phyloP scores from a whole-genome alignment of 2,329 filamentous ascomycete species.

The Paramyrothecium sp. region DNA sequence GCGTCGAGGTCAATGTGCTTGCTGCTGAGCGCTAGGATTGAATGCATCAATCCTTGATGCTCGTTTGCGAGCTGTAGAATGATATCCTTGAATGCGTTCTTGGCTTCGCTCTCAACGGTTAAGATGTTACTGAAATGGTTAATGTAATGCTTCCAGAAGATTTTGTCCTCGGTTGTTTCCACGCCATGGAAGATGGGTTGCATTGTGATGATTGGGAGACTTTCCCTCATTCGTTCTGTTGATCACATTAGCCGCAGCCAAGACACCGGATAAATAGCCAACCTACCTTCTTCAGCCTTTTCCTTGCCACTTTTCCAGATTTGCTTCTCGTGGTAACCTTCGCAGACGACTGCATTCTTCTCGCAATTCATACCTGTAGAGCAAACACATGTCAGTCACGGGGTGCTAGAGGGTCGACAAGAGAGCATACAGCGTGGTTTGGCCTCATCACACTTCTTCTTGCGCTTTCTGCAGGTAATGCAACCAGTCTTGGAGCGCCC shows the following conservation, averaged over 20 bases:
- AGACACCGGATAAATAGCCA: neutral
- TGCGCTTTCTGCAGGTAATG: conserved; percentile 65
- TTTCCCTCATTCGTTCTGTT: conserved; percentile 48
- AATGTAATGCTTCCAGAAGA: conserved; percentile 82
- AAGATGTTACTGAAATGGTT: conserved; percentile 76
- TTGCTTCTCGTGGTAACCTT: conserved; percentile 84
- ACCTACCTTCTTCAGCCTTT: conserved; percentile 65
- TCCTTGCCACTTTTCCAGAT: conserved; percentile 86
- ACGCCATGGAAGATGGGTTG: conserved; percentile 75
- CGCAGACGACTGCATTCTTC: conserved; percentile 89
- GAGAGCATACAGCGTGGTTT: conserved; percentile 57
- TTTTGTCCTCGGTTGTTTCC: conserved; percentile 74
- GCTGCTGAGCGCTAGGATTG: conserved; percentile 78
- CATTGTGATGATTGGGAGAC: conserved; percentile 53
- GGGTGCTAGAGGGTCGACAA: neutral
- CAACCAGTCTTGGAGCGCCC: conserved; percentile 70
- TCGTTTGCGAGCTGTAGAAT: conserved; percentile 78
- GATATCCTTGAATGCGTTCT: conserved; percentile 84
- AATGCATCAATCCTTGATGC: conserved; percentile 85
- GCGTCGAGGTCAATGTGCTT: conserved; percentile 67
- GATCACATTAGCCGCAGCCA: conserved; percentile 9
- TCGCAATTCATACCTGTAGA: conserved; percentile 76
- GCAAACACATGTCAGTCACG: conserved; percentile 16
- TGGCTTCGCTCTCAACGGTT: conserved; percentile 76
- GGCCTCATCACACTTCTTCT: conserved; percentile 72